Evolutionary conservation across 345 rosid genomes (phyloP), one percentile per base, ranked within the genome.

Genomic region (Laguncularia racemosa): DNA sequence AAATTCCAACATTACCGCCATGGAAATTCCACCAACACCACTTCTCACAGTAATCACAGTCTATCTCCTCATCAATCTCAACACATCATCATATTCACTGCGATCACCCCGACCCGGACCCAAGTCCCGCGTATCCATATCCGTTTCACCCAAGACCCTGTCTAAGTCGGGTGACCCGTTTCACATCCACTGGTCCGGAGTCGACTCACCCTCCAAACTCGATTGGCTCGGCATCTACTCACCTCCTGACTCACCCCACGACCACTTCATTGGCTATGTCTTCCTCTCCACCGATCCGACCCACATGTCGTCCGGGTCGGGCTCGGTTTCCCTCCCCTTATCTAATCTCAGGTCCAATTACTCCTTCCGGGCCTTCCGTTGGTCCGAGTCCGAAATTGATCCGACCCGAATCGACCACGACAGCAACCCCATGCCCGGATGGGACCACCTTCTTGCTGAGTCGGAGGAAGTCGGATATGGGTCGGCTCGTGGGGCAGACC

Each of bases 151-250:
- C 0, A 78, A 63, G 62, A 53, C 62, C 51, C 67, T 91, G 12
- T 61, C 68, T 17, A 82, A 72, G 52, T 79, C 95, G 12, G 91
- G 95, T 60, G 91, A 85, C 61, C 40, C 64, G 7, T 73, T 88
- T 52, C 60, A 55, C 14, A 71, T 91, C 71, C 53, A 69, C 65
- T 92, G 98, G 98, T 74, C 85, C 48, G 82, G 81, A 33, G 59
- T 88, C 44, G 75, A 76, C 10, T 78, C 92, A 5, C 96, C 98
- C 12, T 83, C 98, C 54, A 69, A 70, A 12, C 92, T 86, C 52
- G 96, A 88, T 44, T 91, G 92, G 92, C 70, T 91, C 43, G 98
- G 92, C 53, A 72, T 91, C 83, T 91, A 86, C 78, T 78, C 96
- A 0, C 93, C 96, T 0, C 89, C 98, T 4, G 81, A 81, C 33